Conservation (phyloP, 768 basidiomycete species). For the Tylopilus sp. region DNA sequence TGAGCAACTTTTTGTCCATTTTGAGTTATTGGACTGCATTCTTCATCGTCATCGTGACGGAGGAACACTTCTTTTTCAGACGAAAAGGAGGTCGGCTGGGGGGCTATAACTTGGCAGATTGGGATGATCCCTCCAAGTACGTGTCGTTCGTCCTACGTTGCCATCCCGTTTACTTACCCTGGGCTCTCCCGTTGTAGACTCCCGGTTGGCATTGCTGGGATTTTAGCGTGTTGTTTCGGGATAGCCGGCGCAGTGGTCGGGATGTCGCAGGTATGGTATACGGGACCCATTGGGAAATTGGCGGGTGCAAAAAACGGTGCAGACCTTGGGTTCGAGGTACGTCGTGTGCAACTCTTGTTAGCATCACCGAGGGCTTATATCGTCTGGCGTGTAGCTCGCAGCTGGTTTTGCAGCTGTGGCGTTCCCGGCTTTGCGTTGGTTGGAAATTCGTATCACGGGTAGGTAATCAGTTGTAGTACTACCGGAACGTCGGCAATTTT, state of each 20-base stretch:
- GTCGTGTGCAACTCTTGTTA: neutral
- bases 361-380: neutral
- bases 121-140: conserved; percentile 39
- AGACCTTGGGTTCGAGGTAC: conserved; percentile 54
- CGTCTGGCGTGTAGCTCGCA: conserved; percentile 31
- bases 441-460: conserved; percentile 45
- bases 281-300: conserved; percentile 43
- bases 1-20: conserved; percentile 41
- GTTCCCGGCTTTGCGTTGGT: conserved; percentile 45
- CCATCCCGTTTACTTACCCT: neutral
- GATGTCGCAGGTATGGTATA: conserved; percentile 54
- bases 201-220: conserved; percentile 46
- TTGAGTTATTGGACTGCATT: conserved; percentile 46
- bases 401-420: conserved; percentile 45
- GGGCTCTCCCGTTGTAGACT: conserved; percentile 28
- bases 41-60: conserved; percentile 42
- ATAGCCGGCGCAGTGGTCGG: conserved; percentile 47
- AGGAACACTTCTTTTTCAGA: conserved; percentile 48
- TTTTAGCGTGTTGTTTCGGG: conserved; percentile 45
- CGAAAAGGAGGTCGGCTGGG: conserved; percentile 37
- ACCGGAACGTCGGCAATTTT: too few species aligned
- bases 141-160: conserved; percentile 7
- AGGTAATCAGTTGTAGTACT: too few species aligned
- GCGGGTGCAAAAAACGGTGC: conserved; percentile 43
- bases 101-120: conserved; percentile 51